Evolutionary conservation across 495 filamentous ascomycete genomes (phyloP).

Genomic region (Neurospora sp.): DNA sequence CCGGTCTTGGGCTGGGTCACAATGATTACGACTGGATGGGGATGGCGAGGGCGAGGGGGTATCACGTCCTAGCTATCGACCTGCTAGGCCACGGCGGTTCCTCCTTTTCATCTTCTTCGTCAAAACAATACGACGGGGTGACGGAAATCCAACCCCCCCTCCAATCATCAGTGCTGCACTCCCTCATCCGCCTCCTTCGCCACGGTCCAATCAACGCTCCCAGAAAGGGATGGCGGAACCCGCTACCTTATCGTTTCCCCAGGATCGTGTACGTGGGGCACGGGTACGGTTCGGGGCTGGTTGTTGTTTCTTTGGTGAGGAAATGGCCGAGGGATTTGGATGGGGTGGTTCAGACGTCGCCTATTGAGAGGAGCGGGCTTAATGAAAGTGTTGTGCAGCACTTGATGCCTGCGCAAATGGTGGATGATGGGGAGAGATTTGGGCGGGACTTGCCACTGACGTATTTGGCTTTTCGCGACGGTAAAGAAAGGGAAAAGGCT

Average conservation of each 20-base stretch:
- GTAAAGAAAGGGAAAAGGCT: not conserved
- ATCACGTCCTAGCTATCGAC: not conserved
- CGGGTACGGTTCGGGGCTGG: not conserved
- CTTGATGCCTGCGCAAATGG: not conserved
- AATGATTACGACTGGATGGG: not conserved
- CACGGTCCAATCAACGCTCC: not conserved
- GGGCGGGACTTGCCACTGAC: not conserved
- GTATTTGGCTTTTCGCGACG: not conserved
- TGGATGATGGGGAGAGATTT: not conserved
- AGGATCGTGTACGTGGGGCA: not conserved
- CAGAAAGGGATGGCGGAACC: not conserved
- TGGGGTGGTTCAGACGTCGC: not conserved
- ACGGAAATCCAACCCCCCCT: fast-evolving
- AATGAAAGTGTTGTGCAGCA: not conserved
- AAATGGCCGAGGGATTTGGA: not conserved
- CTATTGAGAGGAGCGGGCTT: not conserved
- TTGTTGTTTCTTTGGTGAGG: too few species aligned
- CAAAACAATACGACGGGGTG: not conserved
- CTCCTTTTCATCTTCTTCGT: too few species aligned
- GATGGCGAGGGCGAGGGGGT: not conserved
- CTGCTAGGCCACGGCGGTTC: not conserved
- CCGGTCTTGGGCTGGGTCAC: not conserved
- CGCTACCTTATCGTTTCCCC: not conserved
- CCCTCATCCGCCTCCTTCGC: not conserved
- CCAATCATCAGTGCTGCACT: not conserved